Evolutionary conservation across 1,284 basidiomycete genomes (phyloP).

Genomic region (Rhodotorula glutinis): DNA sequence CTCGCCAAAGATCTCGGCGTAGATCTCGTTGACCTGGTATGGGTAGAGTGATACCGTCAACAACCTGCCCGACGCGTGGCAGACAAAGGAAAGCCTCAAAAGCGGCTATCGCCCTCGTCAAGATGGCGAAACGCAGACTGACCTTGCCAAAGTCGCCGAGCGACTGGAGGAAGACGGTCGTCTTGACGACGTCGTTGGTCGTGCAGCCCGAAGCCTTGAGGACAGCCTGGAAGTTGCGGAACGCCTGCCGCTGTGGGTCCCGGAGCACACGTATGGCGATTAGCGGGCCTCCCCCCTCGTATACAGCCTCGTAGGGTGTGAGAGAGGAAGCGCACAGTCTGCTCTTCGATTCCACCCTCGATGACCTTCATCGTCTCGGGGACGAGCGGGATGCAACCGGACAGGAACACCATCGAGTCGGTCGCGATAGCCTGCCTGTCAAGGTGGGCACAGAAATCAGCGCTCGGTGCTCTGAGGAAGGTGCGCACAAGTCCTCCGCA

Average conservation of each 20-base stretch:
- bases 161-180: slow-evolving; percentile 53
- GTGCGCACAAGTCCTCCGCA: too few relatives aligned
- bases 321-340: slow-evolving; percentile 55
- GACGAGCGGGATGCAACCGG: slow-evolving; percentile 83
- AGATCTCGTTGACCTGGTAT: slow-evolving; percentile 40
- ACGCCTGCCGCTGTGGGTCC: slow-evolving; percentile 59
- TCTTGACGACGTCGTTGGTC: slow-evolving; percentile 75
- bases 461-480: too few relatives aligned
- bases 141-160: slow-evolving; percentile 64
- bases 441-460: neutral
- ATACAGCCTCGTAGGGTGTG: neutral
- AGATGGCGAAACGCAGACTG: too few relatives aligned
- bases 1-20: slow-evolving; percentile 60
- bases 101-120: too few relatives aligned
- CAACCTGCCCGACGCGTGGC: too few relatives aligned
- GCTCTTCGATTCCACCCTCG: slow-evolving; percentile 72
- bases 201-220: slow-evolving; percentile 77
- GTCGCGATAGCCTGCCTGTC: slow-evolving; percentile 66
- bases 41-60: too few relatives aligned
- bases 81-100: slow-evolving; percentile 11
- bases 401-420: slow-evolving; percentile 76
- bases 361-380: slow-evolving; percentile 72
- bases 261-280: too few relatives aligned
- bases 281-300: neutral
- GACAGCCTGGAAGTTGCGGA: slow-evolving; percentile 81